These are phyloP conservation scores for Nectriaceae sp. DNA, from an alignment of 2,329 filamentous ascomycete genomes.

Conservation along the genomic window DNA sequence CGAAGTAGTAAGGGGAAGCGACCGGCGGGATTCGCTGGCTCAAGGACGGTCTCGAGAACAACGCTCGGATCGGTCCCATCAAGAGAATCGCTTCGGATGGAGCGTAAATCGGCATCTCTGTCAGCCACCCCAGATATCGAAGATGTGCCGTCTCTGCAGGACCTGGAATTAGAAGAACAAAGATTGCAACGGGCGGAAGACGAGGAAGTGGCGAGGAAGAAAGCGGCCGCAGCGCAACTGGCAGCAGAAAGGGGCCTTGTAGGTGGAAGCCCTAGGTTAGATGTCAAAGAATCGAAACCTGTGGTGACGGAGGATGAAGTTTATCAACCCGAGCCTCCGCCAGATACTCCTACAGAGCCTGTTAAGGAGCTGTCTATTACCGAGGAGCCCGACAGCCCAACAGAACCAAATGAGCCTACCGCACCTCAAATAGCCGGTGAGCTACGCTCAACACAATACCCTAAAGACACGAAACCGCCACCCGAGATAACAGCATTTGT, in stretches of 20 bases:
- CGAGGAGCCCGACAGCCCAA: not conserved
- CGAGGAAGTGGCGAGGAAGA: slow-evolving; percentile 52
- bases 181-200: slow-evolving; percentile 53
- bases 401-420: slow-evolving; percentile 28
- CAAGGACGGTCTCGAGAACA: slow-evolving; percentile 60
- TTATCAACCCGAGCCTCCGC: slow-evolving; percentile 17
- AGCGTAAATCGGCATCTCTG: slow-evolving; percentile 30
- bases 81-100: slow-evolving; percentile 30
- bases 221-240: slow-evolving; percentile 53
- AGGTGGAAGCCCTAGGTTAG: slow-evolving; percentile 15
- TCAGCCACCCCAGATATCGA: slow-evolving; percentile 39
- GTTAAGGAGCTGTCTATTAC: slow-evolving; percentile 4
- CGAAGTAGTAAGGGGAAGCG: slow-evolving; percentile 62
- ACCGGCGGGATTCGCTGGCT: slow-evolving; percentile 39
- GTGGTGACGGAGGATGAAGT: slow-evolving; percentile 36
- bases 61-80: slow-evolving; percentile 51
- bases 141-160: slow-evolving; percentile 48
- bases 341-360: slow-evolving; percentile 13
- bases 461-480: slow-evolving; percentile 1
- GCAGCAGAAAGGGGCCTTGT: slow-evolving; percentile 52
- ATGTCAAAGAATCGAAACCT: slow-evolving; percentile 23
- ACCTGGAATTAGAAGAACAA: slow-evolving; percentile 56
- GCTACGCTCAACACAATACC: not conserved
- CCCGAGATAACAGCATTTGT: slow-evolving; percentile 45
- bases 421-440: slow-evolving; percentile 7